A percentile compares a stretch with the other conserved stretches of the same genome.
phyloP scores from a whole-genome alignment of 2,329 filamentous ascomycete species.

The Mycogone perniciosa region DNA sequence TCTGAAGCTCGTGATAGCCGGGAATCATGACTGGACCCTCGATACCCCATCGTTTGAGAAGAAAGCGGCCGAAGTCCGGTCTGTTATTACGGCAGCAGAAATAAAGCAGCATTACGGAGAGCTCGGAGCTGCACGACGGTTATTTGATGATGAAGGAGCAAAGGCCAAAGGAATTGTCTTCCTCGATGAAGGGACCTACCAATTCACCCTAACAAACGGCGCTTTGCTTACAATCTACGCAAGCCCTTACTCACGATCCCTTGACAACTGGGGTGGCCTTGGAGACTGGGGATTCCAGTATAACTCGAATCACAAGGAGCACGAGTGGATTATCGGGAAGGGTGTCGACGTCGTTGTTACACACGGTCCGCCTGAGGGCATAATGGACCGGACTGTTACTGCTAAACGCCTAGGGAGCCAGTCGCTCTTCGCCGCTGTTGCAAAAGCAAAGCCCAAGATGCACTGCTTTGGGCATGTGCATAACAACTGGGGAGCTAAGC shows the following conservation, averaged over 20 bases:
- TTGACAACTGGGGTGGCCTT: conserved; percentile 25
- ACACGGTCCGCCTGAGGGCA: conserved; percentile 32
- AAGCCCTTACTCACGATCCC: conserved; percentile 38
- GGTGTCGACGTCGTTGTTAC: conserved; percentile 28
- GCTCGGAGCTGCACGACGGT: conserved; percentile 26
- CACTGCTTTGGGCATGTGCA: conserved; percentile 35
- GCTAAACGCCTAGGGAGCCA: conserved; percentile 25
- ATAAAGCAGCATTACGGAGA: conserved; percentile 30
- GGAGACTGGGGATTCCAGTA: conserved; percentile 43
- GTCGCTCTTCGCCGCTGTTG: conserved; percentile 26
- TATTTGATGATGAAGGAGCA: conserved; percentile 19
- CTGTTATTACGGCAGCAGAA: neutral
- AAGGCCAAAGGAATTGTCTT: conserved; percentile 29
- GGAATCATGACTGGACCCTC: conserved; percentile 46
- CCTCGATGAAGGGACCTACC: conserved; percentile 37
- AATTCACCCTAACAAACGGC: conserved; percentile 35
- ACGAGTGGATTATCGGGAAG: conserved; percentile 22
- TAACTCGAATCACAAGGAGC: conserved; percentile 14
- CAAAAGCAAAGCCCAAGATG: conserved; percentile 23
- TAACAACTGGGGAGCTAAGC: conserved; percentile 31
- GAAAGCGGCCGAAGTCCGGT: conserved; percentile 17
- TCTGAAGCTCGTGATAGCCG: conserved; percentile 44
- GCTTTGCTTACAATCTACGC: conserved; percentile 37
- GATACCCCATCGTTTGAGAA: conserved; percentile 29
- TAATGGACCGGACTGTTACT: conserved; percentile 33